Evolutionary conservation across 2,329 filamentous ascomycete genomes (phyloP).

Genomic region (Cryoendolithus antarcticus): DNA sequence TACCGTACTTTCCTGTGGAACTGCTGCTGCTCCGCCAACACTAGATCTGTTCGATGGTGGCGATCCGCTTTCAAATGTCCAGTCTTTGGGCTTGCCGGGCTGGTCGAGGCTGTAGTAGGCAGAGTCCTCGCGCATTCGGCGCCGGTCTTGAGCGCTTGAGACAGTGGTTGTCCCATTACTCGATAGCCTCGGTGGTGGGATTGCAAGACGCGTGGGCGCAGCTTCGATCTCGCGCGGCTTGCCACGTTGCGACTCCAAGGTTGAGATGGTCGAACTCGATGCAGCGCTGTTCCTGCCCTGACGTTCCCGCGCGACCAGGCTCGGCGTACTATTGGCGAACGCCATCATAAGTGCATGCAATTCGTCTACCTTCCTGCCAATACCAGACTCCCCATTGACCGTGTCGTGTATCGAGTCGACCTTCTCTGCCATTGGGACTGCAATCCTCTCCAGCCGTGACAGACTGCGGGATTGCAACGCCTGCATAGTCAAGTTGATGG

Average conservation of each 20-base stretch:
- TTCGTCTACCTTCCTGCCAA: slow-evolving; percentile 19
- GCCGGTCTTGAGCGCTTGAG: too few species aligned
- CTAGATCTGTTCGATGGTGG: slow-evolving; percentile 7
- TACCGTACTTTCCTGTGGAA: too few species aligned
- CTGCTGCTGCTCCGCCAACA: slow-evolving; percentile 6
- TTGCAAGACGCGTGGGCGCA: neutral
- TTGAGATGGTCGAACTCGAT: slow-evolving; percentile 8
- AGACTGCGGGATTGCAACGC: slow-evolving; percentile 31
- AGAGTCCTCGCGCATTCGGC: slow-evolving; percentile 11
- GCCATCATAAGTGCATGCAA: slow-evolving; percentile 17
- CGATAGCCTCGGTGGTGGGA: too few species aligned
- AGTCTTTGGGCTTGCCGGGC: slow-evolving; percentile 8
- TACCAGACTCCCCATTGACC: slow-evolving; percentile 10
- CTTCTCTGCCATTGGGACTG: slow-evolving; percentile 22
- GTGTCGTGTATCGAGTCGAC: slow-evolving; percentile 19
- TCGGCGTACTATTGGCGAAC: slow-evolving; percentile 14
- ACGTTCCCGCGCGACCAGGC: slow-evolving; percentile 6
- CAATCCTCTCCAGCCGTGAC: slow-evolving; percentile 19
- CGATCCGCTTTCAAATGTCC: slow-evolving; percentile 14
- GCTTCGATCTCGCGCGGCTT: neutral
- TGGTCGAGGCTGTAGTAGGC: slow-evolving; percentile 10
- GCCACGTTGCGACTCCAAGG: slow-evolving; percentile 3
- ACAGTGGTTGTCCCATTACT: too few species aligned
- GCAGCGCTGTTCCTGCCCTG: slow-evolving; percentile 7
- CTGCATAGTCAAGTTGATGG: slow-evolving; percentile 28